Percentiles rank a stretch among this genome's conserved stretches.
These are phyloP conservation scores for Xylaria sp. DNA, from an alignment of 2,329 filamentous ascomycete species.

Conservation along the genomic window DNA sequence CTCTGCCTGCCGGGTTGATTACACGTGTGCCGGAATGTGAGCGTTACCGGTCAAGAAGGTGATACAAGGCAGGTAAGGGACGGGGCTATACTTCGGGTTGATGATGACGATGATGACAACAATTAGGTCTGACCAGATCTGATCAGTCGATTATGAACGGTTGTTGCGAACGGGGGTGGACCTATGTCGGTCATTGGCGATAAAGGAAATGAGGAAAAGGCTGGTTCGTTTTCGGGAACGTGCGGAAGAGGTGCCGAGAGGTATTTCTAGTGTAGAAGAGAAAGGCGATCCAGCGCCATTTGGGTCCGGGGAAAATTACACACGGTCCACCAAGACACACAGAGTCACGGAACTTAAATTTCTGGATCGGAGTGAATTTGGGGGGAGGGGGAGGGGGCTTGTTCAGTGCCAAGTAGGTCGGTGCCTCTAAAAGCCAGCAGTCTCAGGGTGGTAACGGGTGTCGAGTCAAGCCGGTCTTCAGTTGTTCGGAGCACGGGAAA, in stretches of 20 bases:
- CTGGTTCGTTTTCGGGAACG: constrained; percentile 27
- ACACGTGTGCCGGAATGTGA: not conserved
- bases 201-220: constrained; percentile 9
- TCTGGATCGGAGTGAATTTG: constrained; percentile 17
- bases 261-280: constrained; percentile 14
- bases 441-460: not conserved
- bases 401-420: constrained; percentile 4
- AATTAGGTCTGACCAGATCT: not conserved
- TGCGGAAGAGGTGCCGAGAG: constrained; percentile 35
- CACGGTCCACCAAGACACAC: constrained; percentile 17
- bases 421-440: constrained; percentile 1
- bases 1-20: not conserved
- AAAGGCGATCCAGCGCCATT: constrained; percentile 16
- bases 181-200: constrained; percentile 10
- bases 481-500: constrained; percentile 14
- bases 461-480: constrained; percentile 7
- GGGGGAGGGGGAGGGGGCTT: not conserved
- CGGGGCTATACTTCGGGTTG: not conserved
- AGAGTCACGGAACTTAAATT: constrained; percentile 24
- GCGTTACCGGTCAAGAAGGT: not conserved
- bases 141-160: constrained; percentile 10
- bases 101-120: not conserved
- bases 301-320: constrained; percentile 28
- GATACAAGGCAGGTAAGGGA: not conserved
- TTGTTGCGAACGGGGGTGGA: not conserved